phyloP scores from a whole-genome alignment of 805 yeast genomes.

The Komagataella phaffii region DNA sequence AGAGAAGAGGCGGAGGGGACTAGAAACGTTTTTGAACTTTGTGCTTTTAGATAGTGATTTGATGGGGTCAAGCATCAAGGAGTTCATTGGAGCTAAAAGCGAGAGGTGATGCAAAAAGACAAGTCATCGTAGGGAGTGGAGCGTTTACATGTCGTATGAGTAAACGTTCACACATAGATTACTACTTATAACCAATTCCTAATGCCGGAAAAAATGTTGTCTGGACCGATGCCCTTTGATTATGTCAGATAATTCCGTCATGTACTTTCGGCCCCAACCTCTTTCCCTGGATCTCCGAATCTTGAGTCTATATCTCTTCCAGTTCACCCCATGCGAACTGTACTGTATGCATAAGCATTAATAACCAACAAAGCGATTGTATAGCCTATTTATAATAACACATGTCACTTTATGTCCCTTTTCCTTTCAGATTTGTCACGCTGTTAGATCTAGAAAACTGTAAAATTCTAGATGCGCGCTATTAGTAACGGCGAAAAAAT shows the following conservation, averaged over 20 bases:
- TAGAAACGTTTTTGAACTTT: constrained; percentile 46
- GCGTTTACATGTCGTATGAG: not conserved
- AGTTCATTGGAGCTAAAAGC: constrained; percentile 20
- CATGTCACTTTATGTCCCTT: not conserved
- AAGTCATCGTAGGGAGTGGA: too few species aligned
- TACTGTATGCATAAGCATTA: not conserved
- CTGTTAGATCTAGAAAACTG: not conserved
- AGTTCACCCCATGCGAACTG: not conserved
- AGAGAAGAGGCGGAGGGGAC: constrained; percentile 38
- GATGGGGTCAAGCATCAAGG: constrained; percentile 23
- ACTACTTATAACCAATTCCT: not conserved
- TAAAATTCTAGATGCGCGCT: constrained; percentile 1
- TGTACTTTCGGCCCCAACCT: too few species aligned
- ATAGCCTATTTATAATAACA: not conserved
- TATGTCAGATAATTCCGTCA: too few species aligned
- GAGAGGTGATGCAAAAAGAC: not conserved
- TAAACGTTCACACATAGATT: not conserved
- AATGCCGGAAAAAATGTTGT: not conserved
- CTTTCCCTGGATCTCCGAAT: not conserved
- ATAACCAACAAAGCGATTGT: not conserved
- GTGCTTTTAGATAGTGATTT: constrained; percentile 36
- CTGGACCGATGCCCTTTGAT: too few species aligned
- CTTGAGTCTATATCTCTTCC: not conserved
- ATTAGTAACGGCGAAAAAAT: constrained; percentile 1
- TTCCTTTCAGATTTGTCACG: not conserved